Evolutionary conservation across 768 basidiomycete genomes (phyloP).

Genomic region (Trametes cinnabarina): DNA sequence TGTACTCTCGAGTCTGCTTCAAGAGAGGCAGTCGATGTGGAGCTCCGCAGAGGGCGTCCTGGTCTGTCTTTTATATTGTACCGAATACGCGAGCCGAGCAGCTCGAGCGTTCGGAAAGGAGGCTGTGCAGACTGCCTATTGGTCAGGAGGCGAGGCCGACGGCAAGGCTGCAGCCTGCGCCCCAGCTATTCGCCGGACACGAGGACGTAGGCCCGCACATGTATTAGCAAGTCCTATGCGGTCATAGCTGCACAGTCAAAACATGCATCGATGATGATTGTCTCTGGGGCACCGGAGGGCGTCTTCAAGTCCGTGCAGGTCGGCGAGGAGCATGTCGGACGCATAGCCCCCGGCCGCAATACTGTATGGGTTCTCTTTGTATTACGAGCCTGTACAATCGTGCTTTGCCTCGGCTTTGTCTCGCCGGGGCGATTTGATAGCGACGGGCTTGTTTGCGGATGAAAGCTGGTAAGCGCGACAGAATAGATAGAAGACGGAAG

Average conservation of each 20-base stretch:
- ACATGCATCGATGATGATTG: neutral
- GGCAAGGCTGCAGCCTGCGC: conserved; percentile 8
- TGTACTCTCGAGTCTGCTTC: neutral
- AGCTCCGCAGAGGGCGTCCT: neutral
- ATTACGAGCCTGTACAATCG: too few species aligned
- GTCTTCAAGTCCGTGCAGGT: neutral
- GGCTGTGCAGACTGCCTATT: conserved; percentile 4
- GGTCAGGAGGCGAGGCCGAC: neutral
- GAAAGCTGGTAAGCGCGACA: neutral
- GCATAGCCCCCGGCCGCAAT: neutral
- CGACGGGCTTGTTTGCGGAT: neutral
- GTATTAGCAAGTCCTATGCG: neutral
- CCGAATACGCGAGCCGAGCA: neutral
- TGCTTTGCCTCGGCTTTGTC: neutral
- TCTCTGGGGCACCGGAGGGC: neutral
- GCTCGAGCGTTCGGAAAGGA: conserved; percentile 3
- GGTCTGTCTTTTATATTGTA: conserved; percentile 1
- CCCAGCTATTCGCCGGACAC: neutral
- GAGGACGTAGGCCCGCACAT: neutral
- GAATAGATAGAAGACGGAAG: neutral
- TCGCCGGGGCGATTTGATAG: neutral
- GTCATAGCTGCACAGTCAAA: neutral
- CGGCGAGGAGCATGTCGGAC: neutral
- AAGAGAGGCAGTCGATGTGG: conserved; percentile 5
- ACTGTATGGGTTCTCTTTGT: too few species aligned